phyloP scores from a whole-genome alignment of 2,329 filamentous ascomycete genomes.

The Fusarium fujikuroi region DNA sequence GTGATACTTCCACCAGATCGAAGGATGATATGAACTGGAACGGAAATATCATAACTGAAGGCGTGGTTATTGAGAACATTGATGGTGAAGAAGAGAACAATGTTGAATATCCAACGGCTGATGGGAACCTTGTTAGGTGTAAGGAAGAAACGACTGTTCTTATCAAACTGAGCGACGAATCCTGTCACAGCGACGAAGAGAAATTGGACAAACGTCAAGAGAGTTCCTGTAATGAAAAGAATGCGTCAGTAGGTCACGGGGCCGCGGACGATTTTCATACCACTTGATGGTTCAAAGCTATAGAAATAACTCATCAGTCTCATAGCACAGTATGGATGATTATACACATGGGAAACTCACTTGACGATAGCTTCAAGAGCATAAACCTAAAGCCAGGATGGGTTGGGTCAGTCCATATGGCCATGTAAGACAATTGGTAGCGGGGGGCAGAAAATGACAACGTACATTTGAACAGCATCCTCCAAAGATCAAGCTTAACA shows the following conservation, averaged over 20 bases:
- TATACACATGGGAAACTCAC: conserved; percentile 60
- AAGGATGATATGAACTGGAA: conserved; percentile 96
- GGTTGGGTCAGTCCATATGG: conserved; percentile 13
- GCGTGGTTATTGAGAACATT: conserved; percentile 98
- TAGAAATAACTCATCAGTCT: conserved; percentile 21
- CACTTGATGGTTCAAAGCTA: conserved; percentile 85
- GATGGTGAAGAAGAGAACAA: conserved; percentile 89
- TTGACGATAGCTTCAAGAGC: conserved; percentile 95
- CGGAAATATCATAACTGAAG: conserved; percentile 95
- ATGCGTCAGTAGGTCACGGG: conserved; percentile 23
- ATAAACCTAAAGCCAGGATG: conserved; percentile 75
- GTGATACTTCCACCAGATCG: conserved; percentile 95
- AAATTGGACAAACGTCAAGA: conserved; percentile 91
- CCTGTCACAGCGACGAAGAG: conserved; percentile 83
- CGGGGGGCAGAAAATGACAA: neutral
- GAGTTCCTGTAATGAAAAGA: conserved; percentile 67
- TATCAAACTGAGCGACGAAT: conserved; percentile 79
- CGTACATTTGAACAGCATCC: conserved; percentile 93
- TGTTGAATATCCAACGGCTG: conserved; percentile 86
- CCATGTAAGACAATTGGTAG: neutral
- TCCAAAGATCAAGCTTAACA: conserved; percentile 90
- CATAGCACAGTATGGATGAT: neutral
- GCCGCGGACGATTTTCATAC: conserved; percentile 55
- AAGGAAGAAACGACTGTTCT: conserved; percentile 75
- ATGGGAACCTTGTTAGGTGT: conserved; percentile 83